phyloP scores from a whole-genome alignment of 305 asterid species.

The Fraxinus baroniana region DNA sequence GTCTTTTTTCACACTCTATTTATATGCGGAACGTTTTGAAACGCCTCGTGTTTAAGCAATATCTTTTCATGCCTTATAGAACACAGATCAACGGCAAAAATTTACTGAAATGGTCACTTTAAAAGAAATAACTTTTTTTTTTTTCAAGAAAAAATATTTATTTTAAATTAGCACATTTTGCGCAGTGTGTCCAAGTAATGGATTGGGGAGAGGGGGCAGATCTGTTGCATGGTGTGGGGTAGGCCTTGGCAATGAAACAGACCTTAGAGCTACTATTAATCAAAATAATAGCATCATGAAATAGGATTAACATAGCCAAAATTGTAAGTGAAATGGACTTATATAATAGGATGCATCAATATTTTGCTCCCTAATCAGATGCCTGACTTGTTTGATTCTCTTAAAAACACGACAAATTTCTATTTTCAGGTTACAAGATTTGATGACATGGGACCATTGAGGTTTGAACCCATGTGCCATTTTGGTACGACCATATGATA shows the following conservation, averaged over 20 bases:
- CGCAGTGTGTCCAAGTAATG: too few relatives aligned
- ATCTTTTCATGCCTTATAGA: neutral
- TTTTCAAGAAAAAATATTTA: too few relatives aligned
- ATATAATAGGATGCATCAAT: neutral
- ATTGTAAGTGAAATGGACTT: constrained; percentile 30
- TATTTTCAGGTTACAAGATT: constrained; percentile 33
- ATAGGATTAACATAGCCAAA: constrained; percentile 28
- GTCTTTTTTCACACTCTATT: neutral
- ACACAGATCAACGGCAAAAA: neutral
- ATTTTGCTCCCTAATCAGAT: constrained; percentile 28
- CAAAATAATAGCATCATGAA: constrained; percentile 23
- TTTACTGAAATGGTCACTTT: neutral
- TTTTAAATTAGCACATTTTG: too few relatives aligned
- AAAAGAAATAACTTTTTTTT: neutral
- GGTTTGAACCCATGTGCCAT: constrained; percentile 63
- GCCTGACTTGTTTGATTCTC: constrained; percentile 25
- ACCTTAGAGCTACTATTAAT: neutral
- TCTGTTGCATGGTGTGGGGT: neutral
- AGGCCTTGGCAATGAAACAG: constrained; percentile 7
- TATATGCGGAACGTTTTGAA: too few relatives aligned
- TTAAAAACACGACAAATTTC: constrained; percentile 34
- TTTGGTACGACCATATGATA: constrained; percentile 47
- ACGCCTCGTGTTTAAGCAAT: neutral
- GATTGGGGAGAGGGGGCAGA: neutral
- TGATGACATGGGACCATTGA: constrained; percentile 43